These are phyloP conservation scores for Drechslerella coelobrocha DNA, from an alignment of 2,329 filamentous ascomycete species.

Conservation along the genomic window DNA sequence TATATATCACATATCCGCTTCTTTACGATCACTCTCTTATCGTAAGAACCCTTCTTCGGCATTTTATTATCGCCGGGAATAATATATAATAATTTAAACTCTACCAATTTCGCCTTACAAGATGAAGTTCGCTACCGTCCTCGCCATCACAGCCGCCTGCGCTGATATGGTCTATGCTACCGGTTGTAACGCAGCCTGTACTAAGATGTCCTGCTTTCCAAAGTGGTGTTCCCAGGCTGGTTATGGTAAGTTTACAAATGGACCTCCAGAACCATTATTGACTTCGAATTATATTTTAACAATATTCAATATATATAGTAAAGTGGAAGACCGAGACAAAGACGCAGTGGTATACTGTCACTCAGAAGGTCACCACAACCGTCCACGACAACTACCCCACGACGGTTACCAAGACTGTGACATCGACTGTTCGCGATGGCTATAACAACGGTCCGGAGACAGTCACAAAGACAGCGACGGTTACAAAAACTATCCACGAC, in stretches of 20 bases:
- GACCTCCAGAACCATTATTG: too few species aligned
- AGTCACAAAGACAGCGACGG: neutral
- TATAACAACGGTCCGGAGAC: neutral
- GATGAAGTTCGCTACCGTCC: neutral
- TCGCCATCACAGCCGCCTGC: neutral
- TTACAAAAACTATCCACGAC: neutral
- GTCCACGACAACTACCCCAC: neutral
- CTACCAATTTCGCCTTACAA: too few species aligned
- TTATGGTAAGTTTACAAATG: neutral
- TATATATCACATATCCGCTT: neutral
- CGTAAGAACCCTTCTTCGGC: neutral
- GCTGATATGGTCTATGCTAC: neutral
- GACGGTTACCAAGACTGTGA: neutral
- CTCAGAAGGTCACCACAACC: neutral
- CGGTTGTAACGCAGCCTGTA: neutral
- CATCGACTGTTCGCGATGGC: neutral
- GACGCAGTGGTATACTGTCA: neutral
- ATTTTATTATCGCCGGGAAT: neutral
- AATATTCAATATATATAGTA: neutral
- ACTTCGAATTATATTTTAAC: neutral
- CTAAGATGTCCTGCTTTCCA: neutral
- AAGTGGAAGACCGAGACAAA: neutral
- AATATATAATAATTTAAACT: neutral
- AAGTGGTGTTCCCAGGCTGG: neutral
- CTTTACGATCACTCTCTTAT: neutral